Conservation (phyloP, 2,329 filamentous ascomycete genomes). For the Diaporthe amygdali region DNA sequence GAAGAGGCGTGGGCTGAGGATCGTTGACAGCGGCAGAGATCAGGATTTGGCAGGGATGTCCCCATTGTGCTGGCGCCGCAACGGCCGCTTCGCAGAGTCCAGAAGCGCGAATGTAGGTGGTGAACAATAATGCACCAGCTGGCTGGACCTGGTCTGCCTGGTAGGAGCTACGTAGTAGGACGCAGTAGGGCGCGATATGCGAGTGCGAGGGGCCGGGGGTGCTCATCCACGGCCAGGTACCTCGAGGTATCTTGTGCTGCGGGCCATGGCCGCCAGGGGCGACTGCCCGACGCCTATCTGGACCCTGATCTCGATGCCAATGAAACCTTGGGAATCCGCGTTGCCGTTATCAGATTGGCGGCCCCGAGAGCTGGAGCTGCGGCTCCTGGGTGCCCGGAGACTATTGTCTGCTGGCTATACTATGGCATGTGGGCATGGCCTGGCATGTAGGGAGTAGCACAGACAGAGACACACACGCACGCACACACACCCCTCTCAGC, state of each 20-base stretch:
- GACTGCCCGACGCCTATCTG: not conserved
- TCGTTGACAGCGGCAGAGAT: constrained; percentile 21
- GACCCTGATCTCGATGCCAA: constrained; percentile 22
- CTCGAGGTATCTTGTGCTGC: not conserved
- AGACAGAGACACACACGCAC: too few species aligned
- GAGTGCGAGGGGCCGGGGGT: not conserved
- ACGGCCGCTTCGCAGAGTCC: constrained; percentile 2
- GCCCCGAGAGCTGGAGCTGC: not conserved
- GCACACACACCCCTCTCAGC: too few species aligned
- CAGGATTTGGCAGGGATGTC: constrained; percentile 10
- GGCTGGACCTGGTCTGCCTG: too few species aligned
- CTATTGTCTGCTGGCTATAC: too few species aligned
- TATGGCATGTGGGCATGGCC: too few species aligned
- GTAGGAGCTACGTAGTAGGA: not conserved
- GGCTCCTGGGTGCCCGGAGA: too few species aligned
- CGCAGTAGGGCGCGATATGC: not conserved
- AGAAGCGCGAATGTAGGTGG: not conserved
- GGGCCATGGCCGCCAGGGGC: not conserved
- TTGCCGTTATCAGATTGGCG: not conserved
- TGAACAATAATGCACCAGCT: too few species aligned
- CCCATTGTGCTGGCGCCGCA: not conserved
- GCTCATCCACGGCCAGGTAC: constrained; percentile 9
- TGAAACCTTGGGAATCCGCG: not conserved
- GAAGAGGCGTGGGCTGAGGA: constrained; percentile 7
- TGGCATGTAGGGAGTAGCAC: too few species aligned